Conservation (phyloP, 768 basidiomycete genomes). For the Pisolithus sp. region DNA sequence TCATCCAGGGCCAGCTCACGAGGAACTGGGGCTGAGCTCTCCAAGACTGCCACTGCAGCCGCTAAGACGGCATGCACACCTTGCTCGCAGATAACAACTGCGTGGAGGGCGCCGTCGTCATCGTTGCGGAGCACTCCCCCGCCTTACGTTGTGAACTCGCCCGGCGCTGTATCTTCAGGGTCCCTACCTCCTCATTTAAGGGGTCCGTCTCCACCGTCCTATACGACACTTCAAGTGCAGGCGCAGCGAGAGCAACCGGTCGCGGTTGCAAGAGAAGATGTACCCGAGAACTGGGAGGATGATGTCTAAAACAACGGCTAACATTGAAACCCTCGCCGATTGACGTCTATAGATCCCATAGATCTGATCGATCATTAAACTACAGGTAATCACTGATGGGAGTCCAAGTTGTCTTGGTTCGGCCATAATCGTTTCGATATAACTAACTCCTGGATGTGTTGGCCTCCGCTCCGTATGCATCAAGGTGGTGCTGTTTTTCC, state of each 20-base stretch:
- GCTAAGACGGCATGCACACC: conserved; percentile 12
- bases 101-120: neutral
- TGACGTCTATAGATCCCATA: too few species aligned
- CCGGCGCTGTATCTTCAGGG: neutral
- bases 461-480: conserved; percentile 7
- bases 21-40: conserved; percentile 1
- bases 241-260: conserved; percentile 9
- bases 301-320: conserved; percentile 26
- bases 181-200: neutral
- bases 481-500: too few species aligned
- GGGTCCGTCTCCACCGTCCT: conserved; percentile 3
- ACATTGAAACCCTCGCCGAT: too few species aligned
- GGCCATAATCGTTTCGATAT: too few species aligned
- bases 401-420: too few species aligned
- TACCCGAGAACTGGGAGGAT: conserved; percentile 56
- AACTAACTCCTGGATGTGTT: too few species aligned
- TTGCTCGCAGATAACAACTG: neutral
- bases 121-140: neutral
- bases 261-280: conserved; percentile 11
- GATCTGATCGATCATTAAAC: too few species aligned
- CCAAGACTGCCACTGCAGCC: neutral
- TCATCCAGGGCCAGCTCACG: conserved; percentile 12
- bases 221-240: conserved; percentile 17
- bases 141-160: conserved; percentile 6
- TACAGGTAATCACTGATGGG: too few species aligned